Evolutionary conservation across 495 filamentous ascomycete genomes (phyloP).

Genomic region (Choiromyces venosus): DNA sequence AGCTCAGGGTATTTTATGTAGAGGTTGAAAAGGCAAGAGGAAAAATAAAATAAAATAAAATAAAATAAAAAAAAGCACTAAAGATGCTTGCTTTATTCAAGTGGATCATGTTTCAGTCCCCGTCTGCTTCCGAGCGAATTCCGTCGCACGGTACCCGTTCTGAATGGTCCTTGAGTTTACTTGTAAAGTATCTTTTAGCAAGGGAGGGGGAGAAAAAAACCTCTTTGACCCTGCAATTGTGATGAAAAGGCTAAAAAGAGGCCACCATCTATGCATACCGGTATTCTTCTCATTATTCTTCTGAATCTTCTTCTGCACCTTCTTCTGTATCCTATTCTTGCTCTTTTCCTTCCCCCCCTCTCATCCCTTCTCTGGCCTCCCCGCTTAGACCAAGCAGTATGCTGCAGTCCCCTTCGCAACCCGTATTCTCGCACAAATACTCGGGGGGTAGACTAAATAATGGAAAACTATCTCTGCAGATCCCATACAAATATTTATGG

Average conservation of each 20-base stretch:
- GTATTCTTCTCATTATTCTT: not conserved
- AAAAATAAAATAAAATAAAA: slow-evolving; percentile 22
- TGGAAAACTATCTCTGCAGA: too few relatives aligned
- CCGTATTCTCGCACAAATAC: not conserved
- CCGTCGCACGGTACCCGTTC: not conserved
- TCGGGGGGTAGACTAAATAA: too few relatives aligned
- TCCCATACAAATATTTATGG: too few relatives aligned
- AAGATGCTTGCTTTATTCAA: slow-evolving; percentile 11
- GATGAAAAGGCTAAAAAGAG: not conserved
- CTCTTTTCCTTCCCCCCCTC: not conserved
- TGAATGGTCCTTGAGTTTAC: not conserved
- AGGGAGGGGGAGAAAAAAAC: not conserved
- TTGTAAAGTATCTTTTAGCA: too few relatives aligned
- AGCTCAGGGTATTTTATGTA: not conserved
- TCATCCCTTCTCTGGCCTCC: not conserved
- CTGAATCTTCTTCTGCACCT: not conserved
- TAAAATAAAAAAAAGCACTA: slow-evolving; percentile 20
- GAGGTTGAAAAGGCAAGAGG: slow-evolving; percentile 4
- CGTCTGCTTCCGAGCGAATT: slow-evolving; percentile 9
- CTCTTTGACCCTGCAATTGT: not conserved
- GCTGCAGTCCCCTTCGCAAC: not conserved
- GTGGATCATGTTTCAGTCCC: slow-evolving; percentile 26
- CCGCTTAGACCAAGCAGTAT: not conserved
- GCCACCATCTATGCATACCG: not conserved
- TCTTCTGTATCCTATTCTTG: not conserved